Conservation (phyloP, 2,329 filamentous ascomycete species). For the Lasiodiplodia citricola region DNA sequence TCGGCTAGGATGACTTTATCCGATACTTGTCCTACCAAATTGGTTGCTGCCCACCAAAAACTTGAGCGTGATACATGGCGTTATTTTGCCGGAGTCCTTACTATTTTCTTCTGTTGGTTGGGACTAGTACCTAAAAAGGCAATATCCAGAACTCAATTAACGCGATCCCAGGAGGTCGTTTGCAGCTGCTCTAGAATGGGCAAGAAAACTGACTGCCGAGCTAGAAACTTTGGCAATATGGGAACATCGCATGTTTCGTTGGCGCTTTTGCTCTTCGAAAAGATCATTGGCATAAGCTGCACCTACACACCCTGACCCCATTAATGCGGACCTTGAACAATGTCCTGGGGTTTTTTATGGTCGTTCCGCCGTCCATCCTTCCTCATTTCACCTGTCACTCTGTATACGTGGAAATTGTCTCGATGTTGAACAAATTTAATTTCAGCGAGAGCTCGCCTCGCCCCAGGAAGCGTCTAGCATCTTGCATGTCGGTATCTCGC, state of each 20-base stretch:
- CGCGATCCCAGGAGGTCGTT: not conserved
- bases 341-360: not conserved
- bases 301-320: not conserved
- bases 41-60: not conserved
- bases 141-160: not conserved
- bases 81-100: not conserved
- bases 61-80: not conserved
- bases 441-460: not conserved
- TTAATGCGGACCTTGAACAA: not conserved
- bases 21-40: not conserved
- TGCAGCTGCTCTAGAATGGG: not conserved
- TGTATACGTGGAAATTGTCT: not conserved
- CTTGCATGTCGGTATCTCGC: constrained; percentile 11
- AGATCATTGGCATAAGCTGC: not conserved
- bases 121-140: not conserved
- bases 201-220: not conserved
- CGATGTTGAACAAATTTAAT: not conserved
- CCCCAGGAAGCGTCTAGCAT: constrained; percentile 10
- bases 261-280: not conserved
- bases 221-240: no score
- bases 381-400: not conserved
- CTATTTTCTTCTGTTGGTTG: not conserved
- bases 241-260: not conserved
- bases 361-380: not conserved
- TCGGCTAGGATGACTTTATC: not conserved